Conservation (phyloP, 2,329 filamentous ascomycete species). For the Pseudophaeomoniella oleicola region DNA sequence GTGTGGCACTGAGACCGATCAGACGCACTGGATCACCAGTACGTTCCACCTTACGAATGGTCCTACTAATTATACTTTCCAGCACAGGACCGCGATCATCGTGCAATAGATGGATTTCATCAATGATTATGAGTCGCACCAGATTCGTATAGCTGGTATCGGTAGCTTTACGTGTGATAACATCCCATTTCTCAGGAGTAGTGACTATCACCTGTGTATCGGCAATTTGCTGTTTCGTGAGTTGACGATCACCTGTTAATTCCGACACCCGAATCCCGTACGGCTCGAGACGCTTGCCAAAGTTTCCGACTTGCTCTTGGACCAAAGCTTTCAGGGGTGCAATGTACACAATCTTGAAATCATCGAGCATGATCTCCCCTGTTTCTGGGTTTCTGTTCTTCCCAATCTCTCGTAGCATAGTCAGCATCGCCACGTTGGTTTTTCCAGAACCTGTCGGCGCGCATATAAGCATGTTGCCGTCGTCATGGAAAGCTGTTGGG, state of each 20-base stretch:
- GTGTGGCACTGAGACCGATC: conserved; percentile 81
- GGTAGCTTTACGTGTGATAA: conserved; percentile 94
- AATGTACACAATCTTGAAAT: conserved; percentile 98
- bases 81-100: conserved; percentile 94
- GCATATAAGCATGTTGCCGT: conserved; percentile 96
- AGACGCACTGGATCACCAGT: conserved; percentile 86
- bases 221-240: conserved; percentile 95
- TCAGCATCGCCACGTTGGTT: conserved; percentile 95
- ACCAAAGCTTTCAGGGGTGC: conserved; percentile 91
- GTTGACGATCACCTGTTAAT: conserved; percentile 89
- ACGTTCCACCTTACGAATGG: conserved; percentile 83
- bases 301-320: conserved; percentile 95
- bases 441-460: conserved; percentile 95
- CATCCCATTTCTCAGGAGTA: conserved; percentile 97
- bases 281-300: conserved; percentile 76
- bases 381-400: conserved; percentile 82
- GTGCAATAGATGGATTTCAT: conserved; percentile 94
- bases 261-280: conserved; percentile 92
- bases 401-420: conserved; percentile 89
- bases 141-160: conserved; percentile 94
- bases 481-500: conserved; percentile 77
- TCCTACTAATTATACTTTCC: conserved; percentile 91
- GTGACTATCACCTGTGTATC: conserved; percentile 98
- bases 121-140: conserved; percentile 90
- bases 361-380: conserved; percentile 87